Evolutionary conservation across 345 rosid genomes (phyloP).

Genomic region (Jatropha curcas): DNA sequence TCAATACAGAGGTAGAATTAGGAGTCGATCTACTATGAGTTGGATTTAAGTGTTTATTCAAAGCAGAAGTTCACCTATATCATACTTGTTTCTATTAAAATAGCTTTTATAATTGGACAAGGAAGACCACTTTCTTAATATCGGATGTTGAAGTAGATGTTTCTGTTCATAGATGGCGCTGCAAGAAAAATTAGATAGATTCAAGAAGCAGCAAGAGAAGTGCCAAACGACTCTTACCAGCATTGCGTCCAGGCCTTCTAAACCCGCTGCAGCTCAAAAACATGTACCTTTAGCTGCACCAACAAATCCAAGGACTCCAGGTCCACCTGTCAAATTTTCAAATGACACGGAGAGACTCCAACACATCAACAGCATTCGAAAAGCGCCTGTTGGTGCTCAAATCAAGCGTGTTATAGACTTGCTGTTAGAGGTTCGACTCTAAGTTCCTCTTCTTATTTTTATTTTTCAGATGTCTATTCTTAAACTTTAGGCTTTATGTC

Average conservation of each 20-base stretch:
- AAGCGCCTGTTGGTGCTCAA: constrained; percentile 82
- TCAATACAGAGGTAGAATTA: no score
- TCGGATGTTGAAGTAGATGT: background rate
- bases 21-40: no score
- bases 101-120: no score
- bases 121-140: background rate
- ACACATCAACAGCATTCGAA: constrained; percentile 55
- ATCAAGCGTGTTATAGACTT: constrained; percentile 87
- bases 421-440: constrained; percentile 43
- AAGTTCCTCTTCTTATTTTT: background rate
- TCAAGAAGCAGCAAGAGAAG: constrained; percentile 78
- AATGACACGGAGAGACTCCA: constrained; percentile 76
- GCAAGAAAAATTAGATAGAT: constrained; percentile 57
- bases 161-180: constrained; percentile 50
- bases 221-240: constrained; percentile 62
- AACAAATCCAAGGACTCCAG: constrained; percentile 40
- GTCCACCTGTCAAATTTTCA: constrained; percentile 63
- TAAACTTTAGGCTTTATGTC: background rate
- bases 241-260: constrained; percentile 51
- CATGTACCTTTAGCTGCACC: constrained; percentile 26
- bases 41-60: no score
- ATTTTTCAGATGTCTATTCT: background rate
- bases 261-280: constrained; percentile 26
- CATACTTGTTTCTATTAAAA: no score
- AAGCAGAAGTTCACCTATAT: no score